Percentiles rank a stretch among this genome's conserved stretches.
Conservation (phyloP, 495 filamentous ascomycete genomes). For the Cudoniella acicularis region DNA sequence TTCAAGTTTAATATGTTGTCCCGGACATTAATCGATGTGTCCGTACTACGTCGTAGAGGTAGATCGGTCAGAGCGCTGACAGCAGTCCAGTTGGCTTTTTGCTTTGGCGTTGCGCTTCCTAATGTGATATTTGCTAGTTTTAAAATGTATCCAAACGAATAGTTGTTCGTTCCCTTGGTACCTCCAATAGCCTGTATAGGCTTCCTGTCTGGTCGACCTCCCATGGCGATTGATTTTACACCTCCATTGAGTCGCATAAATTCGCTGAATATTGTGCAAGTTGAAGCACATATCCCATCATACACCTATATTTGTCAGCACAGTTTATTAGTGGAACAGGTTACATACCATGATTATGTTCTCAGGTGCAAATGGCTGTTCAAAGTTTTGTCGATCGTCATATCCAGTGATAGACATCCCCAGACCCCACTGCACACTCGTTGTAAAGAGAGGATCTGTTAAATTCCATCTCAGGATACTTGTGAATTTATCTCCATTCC, state of each 20-base stretch:
- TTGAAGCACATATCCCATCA: conserved; percentile 61
- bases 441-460: conserved; percentile 5
- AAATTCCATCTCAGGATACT: conserved; percentile 13
- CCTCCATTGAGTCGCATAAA: conserved; percentile 49
- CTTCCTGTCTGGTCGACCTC: conserved; percentile 49
- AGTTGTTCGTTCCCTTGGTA: conserved; percentile 44
- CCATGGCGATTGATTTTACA: conserved; percentile 56
- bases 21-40: conserved; percentile 32
- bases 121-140: conserved; percentile 3
- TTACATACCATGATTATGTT: conserved; percentile 35
- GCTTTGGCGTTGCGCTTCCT: neutral
- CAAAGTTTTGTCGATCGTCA: conserved; percentile 31
- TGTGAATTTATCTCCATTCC: conserved; percentile 10
- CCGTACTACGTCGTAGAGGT: conserved; percentile 6
- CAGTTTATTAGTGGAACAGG: neutral
- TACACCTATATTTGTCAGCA: conserved; percentile 29
- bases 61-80: conserved; percentile 4
- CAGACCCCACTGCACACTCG: conserved; percentile 11
- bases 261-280: conserved; percentile 56
- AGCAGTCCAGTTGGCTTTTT: conserved; percentile 2
- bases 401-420: conserved; percentile 35
- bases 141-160: conserved; percentile 9
- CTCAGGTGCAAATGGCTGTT: conserved; percentile 37
- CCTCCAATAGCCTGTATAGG: conserved; percentile 61
- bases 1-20: conserved; percentile 35